Evolutionary conservation across 2,329 filamentous ascomycete species (phyloP).

Genomic region (Aspergillus texensis): DNA sequence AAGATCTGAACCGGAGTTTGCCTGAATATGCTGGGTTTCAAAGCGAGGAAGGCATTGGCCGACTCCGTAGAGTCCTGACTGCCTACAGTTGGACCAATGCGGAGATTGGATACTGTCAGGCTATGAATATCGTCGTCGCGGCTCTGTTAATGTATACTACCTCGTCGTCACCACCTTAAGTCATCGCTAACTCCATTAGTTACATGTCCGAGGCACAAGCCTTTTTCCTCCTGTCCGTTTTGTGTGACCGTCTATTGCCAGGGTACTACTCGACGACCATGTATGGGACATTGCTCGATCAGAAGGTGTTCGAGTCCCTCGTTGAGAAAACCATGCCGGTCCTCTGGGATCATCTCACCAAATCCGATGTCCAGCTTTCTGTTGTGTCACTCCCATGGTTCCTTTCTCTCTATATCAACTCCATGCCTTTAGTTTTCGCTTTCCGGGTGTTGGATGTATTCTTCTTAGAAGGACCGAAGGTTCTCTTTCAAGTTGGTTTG

Average conservation of each 20-base stretch:
- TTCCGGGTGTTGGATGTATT: constrained; percentile 97
- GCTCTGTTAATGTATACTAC: constrained; percentile 79
- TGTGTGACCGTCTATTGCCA: constrained; percentile 90
- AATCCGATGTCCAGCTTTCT: constrained; percentile 93
- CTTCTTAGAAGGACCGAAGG: constrained; percentile 96
- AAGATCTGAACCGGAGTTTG: constrained; percentile 92
- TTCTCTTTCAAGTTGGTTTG: constrained; percentile 92
- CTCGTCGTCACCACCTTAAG: background rate
- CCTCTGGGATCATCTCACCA: constrained; percentile 96
- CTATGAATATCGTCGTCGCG: constrained; percentile 99
- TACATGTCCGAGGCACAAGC: constrained; percentile 97
- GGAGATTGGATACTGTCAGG: constrained; percentile 97
- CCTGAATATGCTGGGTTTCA: constrained; percentile 98
- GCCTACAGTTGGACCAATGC: constrained; percentile 97
- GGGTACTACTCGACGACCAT: constrained; percentile 99
- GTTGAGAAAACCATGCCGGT: constrained; percentile 99
- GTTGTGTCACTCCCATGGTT: constrained; percentile 99
- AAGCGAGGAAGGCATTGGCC: constrained; percentile 89
- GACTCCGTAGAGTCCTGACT: constrained; percentile 85
- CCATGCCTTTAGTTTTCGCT: constrained; percentile 96
- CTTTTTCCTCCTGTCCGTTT: constrained; percentile 86
- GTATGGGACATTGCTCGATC: constrained; percentile 96
- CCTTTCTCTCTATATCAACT: constrained; percentile 97
- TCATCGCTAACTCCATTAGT: constrained; percentile 44
- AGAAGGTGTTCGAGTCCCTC: constrained; percentile 94